A percentile compares a stretch with the other conserved stretches of the same genome.
Evolutionary conservation across 345 rosid genomes (phyloP).

Genomic region (Brassica nigra): DNA sequence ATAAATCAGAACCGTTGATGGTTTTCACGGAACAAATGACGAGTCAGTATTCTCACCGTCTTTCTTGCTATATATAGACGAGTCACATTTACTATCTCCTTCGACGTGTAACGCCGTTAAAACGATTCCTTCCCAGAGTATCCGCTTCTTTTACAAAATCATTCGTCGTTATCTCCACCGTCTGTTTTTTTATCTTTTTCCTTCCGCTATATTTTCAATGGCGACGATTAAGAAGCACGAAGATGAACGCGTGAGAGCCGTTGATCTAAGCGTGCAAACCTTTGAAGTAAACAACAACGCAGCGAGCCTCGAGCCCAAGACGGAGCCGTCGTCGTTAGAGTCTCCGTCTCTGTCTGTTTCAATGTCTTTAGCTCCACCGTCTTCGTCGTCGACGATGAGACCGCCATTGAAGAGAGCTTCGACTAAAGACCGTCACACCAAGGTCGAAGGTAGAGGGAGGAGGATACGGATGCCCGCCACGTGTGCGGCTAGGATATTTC

Average conservation of each 20-base stretch:
- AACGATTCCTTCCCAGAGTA: slow-evolving; percentile 17
- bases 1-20: slow-evolving; percentile 32
- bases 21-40: slow-evolving; percentile 13
- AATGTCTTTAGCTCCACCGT: slow-evolving; percentile 40
- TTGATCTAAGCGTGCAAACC: slow-evolving; percentile 34
- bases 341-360: slow-evolving; percentile 40
- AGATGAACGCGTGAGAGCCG: slow-evolving; percentile 32
- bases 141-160: slow-evolving; percentile 10
- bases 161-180: slow-evolving; percentile 27
- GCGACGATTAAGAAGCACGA: slow-evolving; percentile 43
- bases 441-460: slow-evolving; percentile 90
- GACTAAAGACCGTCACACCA: slow-evolving; percentile 89
- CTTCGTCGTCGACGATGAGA: slow-evolving; percentile 31
- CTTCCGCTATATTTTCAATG: slow-evolving; percentile 28
- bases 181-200: neutral
- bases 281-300: neutral
- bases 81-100: slow-evolving; percentile 11
- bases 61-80: slow-evolving; percentile 17
- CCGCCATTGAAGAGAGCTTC: slow-evolving; percentile 61
- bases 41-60: slow-evolving; percentile 8
- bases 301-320: slow-evolving; percentile 35
- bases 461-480: slow-evolving; percentile 97
- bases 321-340: slow-evolving; percentile 50
- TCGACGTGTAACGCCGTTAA: slow-evolving; percentile 41
- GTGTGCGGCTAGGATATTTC: slow-evolving; percentile 91